Percentiles rank a stretch among this genome's conserved stretches.
These are phyloP conservation scores for Diaporthe batatas DNA, from an alignment of 2,329 filamentous ascomycete species.

Conservation along the genomic window DNA sequence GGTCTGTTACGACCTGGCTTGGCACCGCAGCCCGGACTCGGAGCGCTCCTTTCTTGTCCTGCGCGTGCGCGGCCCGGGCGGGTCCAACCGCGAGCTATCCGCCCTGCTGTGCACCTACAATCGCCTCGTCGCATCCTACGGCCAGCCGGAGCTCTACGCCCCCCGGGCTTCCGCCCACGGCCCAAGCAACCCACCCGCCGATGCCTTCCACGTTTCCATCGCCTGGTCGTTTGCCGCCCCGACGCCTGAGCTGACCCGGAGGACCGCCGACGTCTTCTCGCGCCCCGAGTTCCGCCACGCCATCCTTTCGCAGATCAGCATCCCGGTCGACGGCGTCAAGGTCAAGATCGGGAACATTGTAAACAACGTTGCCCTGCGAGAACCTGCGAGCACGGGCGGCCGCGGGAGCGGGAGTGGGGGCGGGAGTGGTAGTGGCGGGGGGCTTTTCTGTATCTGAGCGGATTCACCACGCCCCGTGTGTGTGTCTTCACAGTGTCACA, in stretches of 20 bases:
- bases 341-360: slow-evolving; percentile 81
- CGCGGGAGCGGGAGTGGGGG: slow-evolving; percentile 11
- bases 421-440: slow-evolving; percentile 9
- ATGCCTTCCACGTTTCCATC: slow-evolving; percentile 88
- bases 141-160: slow-evolving; percentile 80
- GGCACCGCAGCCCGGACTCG: slow-evolving; percentile 68
- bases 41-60: slow-evolving; percentile 89
- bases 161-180: slow-evolving; percentile 36
- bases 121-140: slow-evolving; percentile 66
- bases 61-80: slow-evolving; percentile 61
- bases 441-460: slow-evolving; percentile 38
- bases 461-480: neutral
- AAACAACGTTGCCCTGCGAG: slow-evolving; percentile 59
- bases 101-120: slow-evolving; percentile 78
- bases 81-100: slow-evolving; percentile 67
- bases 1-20: slow-evolving; percentile 54
- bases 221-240: slow-evolving; percentile 81
- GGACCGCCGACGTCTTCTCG: slow-evolving; percentile 52
- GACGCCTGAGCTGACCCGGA: slow-evolving; percentile 55
- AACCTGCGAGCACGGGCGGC: slow-evolving; percentile 10
- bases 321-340: slow-evolving; percentile 75
- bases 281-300: slow-evolving; percentile 44
- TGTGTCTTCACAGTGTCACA: too few species aligned
- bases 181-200: slow-evolving; percentile 25
- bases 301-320: slow-evolving; percentile 55